phyloP scores from a whole-genome alignment of 2,329 filamentous ascomycete species.

The Botrytis fabae region DNA sequence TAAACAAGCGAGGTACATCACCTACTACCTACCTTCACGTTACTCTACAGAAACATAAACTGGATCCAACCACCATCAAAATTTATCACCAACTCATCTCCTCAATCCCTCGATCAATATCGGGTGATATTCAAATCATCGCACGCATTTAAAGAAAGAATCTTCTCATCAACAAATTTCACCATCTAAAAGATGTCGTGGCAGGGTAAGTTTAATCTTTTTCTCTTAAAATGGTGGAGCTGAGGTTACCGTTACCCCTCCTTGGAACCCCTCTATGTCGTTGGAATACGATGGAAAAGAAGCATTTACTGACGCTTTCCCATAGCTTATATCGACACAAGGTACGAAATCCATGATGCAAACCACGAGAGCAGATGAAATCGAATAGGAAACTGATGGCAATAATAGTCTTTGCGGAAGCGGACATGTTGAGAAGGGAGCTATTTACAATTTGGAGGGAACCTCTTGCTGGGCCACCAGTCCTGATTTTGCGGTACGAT shows the following conservation, averaged over 20 bases:
- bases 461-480: slow-evolving; percentile 78
- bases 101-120: not conserved
- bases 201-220: slow-evolving; percentile 59
- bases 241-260: slow-evolving; percentile 35
- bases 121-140: not conserved
- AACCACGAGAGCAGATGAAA: not conserved
- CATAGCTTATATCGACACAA: slow-evolving; percentile 61
- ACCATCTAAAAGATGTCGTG: slow-evolving; percentile 62
- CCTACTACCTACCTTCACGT: not conserved
- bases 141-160: not conserved
- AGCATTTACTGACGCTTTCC: slow-evolving; percentile 28
- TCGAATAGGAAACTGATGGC: slow-evolving; percentile 31
- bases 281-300: not conserved
- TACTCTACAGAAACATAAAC: slow-evolving; percentile 15
- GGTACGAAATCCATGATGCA: slow-evolving; percentile 46
- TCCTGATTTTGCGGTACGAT: slow-evolving; percentile 56
- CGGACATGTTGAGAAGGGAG: slow-evolving; percentile 78
- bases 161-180: not conserved
- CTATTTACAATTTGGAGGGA: slow-evolving; percentile 79
- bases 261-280: slow-evolving; percentile 25
- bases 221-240: not conserved
- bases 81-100: slow-evolving; percentile 13
- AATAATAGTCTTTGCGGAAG: slow-evolving; percentile 70
- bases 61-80: slow-evolving; percentile 7
- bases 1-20: slow-evolving; percentile 19